Evolutionary conservation across 139 green algal species (phyloP), one percentile per base, ranked within the genome.

Genomic region (Tetradesmus lagerheimii): DNA sequence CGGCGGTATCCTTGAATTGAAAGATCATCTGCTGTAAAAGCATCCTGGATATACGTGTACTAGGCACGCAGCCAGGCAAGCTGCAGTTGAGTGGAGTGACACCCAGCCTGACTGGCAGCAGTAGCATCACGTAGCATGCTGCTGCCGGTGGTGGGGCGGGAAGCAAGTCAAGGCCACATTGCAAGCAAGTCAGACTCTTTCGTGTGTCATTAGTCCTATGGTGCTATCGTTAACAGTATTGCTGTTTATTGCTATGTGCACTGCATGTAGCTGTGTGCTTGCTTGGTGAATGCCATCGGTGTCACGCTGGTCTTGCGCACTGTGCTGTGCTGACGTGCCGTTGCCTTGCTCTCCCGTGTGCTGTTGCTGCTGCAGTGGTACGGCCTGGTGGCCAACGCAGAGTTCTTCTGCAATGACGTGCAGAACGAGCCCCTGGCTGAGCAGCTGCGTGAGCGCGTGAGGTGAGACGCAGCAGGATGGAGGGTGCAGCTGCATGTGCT

Each of bases 391-490:
- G 95, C 96, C 43, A 96, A 94, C 67, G 94, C 95, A 14, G 97
- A 98, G 31, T 99, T 97, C 80, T 97, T 96, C 91, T 96, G 97
- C 89, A 96, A 97, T 86, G 97, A 98, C 89, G 92, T 96, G 1
- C 97, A 99, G 91, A 99, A 99, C 88, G 97, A 99, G 89, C 92
- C 95, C 2, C 83, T 99, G 35, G 96, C 97, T 37, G 97, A 99
- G 95, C 96, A 98, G 93, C 93, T 99, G 86, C 93, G 97, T 25
- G 97, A 99, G 92, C 93, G 93, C 11, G 93, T 96, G 62, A 92
- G 97, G 83, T 88, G 57, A 62, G 74, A 27, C 95, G 94, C 79
- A 94, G 95, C 27, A 94, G 77, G 80, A 31, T 53, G 9, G 35
- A 39, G 16, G 45, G 39, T 85, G 45, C 38, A 29, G 38, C 34